Base-by-base conservation (phyloP, 2,329 filamentous ascomycete genomes). In the Penicillium sp. region DNA sequence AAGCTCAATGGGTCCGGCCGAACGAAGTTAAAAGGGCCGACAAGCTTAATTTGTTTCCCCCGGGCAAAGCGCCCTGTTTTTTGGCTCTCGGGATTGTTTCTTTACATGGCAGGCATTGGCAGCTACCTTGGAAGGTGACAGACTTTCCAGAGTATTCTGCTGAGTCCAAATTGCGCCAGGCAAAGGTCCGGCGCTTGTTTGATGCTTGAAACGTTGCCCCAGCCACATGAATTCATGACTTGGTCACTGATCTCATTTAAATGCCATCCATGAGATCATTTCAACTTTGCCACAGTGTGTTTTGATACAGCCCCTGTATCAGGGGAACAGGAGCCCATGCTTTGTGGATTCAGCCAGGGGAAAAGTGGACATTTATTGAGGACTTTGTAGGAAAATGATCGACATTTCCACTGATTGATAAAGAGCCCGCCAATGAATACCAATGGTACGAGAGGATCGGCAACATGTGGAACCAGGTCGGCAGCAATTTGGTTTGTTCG, bases 361-460 rank as follows among this genome's bases (percentile, higher is more conserved):
- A 14, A 51, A 52, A 47, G 54, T 57, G 53, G 60, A 51, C 10
- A 49, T 45, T 46, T 27, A 24, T 37, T 39, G 42, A 54, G 21
- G 26, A 16, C 44, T 55, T 45, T 33, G 52, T 42, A 10, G 39
- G 57, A 39, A 21, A 22, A 55, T 47, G 46, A 47, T 49, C 31
- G 47, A 44, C 50, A 21, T 50, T 50, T 51, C 45, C 47, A 48
- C 53, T 56, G 59, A 61, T 61, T 59, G 59, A 61, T 61, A 61
- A 59, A n/a, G 10, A 35, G 9, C 10, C 24, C n/a, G 27, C 52
- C 53, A 56, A 56, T 54, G 13, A 26, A 6, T 53, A 27, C 16
- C 19, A 13, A 13, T 22, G 21, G 14, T 51, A 21, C 22, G 29
- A 46, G 21, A 11, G 9, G 51, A 59, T 59, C 54, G 53, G 53